phyloP scores from a whole-genome alignment of 257 asterid genomes.

The Ligustrum vulgare region DNA sequence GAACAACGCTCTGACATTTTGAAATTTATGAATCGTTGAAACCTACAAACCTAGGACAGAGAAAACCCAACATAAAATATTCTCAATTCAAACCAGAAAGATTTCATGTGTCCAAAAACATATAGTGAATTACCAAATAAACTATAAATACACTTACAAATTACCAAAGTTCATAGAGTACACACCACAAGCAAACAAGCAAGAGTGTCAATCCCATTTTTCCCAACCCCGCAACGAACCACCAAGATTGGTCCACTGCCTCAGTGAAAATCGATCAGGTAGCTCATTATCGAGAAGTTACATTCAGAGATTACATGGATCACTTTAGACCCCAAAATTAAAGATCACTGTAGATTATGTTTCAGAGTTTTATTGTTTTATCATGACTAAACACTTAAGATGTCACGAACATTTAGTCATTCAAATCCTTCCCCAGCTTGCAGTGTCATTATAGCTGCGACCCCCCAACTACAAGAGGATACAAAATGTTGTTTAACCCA shows the following conservation, averaged over 20 bases:
- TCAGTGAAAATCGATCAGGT: slow-evolving; percentile 30
- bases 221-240: slow-evolving; percentile 30
- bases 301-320: slow-evolving; percentile 37
- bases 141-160: too few species aligned
- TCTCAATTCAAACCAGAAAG: too few species aligned
- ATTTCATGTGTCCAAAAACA: too few species aligned
- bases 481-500: not conserved
- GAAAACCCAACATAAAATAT: too few species aligned
- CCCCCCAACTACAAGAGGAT: not conserved
- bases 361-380: not conserved
- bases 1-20: too few species aligned
- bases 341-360: too few species aligned
- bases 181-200: too few species aligned
- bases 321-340: too few species aligned
- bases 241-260: slow-evolving; percentile 38
- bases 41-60: too few species aligned
- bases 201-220: slow-evolving; percentile 39
- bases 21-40: too few species aligned
- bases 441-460: not conserved
- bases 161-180: too few species aligned
- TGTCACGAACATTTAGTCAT: not conserved
- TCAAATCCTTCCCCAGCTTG: not conserved
- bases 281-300: slow-evolving; percentile 31
- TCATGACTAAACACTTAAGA: not conserved
- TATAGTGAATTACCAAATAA: too few species aligned